These are phyloP conservation scores for Neospermospora avenae DNA, from an alignment of 2,329 filamentous ascomycete genomes.

Conservation along the genomic window DNA sequence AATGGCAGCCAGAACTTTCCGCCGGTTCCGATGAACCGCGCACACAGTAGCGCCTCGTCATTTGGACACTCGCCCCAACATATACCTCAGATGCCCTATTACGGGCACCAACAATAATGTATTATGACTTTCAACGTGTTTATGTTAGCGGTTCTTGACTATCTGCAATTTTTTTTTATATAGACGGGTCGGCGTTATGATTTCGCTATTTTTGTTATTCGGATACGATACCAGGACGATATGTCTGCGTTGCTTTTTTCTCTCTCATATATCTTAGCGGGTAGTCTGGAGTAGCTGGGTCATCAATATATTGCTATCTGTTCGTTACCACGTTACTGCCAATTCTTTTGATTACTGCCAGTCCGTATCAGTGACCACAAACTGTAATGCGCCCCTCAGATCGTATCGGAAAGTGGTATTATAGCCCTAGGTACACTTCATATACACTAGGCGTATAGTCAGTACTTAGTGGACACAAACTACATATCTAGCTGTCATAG, in stretches of 20 bases:
- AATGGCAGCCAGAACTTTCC: slow-evolving; percentile 22
- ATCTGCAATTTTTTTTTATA: background rate
- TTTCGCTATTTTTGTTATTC: slow-evolving; percentile 16
- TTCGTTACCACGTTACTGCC: background rate
- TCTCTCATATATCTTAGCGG: slow-evolving; percentile 2
- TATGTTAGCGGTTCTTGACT: background rate
- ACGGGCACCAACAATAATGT: slow-evolving; percentile 20
- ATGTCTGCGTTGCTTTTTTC: slow-evolving; percentile 12
- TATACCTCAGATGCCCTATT: slow-evolving; percentile 23
- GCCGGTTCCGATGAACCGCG: slow-evolving; percentile 29
- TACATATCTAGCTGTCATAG: no score
- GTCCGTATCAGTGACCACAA: no score
- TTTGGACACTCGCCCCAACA: slow-evolving; percentile 30
- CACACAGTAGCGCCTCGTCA: slow-evolving; percentile 27
- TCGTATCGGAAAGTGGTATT: no score
- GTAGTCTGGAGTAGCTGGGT: background rate
- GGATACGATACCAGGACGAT: slow-evolving; percentile 30
- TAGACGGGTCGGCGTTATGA: slow-evolving; percentile 7
- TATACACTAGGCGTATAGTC: no score
- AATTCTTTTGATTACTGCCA: background rate
- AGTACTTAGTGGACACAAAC: no score
- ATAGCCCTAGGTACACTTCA: no score
- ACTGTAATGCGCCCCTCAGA: no score
- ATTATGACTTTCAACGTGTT: slow-evolving; percentile 6
- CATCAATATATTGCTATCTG: slow-evolving; percentile 11